Base-by-base conservation (phyloP, 2,329 filamentous ascomycete genomes). In the Rhynchosporium graminicola region DNA sequence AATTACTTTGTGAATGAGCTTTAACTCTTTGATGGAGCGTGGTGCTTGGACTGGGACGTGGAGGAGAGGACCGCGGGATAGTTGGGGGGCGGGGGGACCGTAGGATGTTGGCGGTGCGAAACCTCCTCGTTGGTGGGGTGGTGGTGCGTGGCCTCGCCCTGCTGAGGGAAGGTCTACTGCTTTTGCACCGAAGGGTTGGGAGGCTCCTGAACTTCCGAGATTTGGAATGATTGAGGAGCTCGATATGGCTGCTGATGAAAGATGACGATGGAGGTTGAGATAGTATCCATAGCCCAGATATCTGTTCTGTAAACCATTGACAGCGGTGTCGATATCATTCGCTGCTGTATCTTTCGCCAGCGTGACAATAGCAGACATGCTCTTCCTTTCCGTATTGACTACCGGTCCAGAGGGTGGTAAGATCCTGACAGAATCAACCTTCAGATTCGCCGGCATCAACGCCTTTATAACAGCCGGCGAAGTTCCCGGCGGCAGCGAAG, bases 271-370 rank as follows among this genome's bases (percentile, higher is more conserved):
- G 50, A 96, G 82, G 6, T 85, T 88, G 2, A 97, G 80, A 74
- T 93, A 89, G 77, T 89, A 92, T 4, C 93, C 93, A 73, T 86
- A 92, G 15, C 93, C 93, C 15, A 97, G 79, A 73, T 97, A 97
- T 68, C 83, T 86, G 67, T 95, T 92, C 72, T 96, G 91, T 38
- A 97, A 78, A 3, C 84, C 78, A 72, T 87, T 94, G 58, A 96
- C 90, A 0, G 88, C 84, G 3, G 85, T 82, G 71, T 97, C 92
- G 59, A 97, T 93, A 61, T 96, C 91, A 29, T 87, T 89, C 0
- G 89, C 89, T 0, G 92, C 85, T 0, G 92, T 95, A 67, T 95
- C 91, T 62, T 89, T 87, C 1, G 89, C 87, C 36, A 97, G 77
- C 0, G 89, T 92, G 51, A 95, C 89, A 69, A 97, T 91, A 4